Evolutionary conservation across 2,329 filamentous ascomycete species (phyloP), one percentile per base, ranked within the genome.

Genomic region (Cytospora piceae): DNA sequence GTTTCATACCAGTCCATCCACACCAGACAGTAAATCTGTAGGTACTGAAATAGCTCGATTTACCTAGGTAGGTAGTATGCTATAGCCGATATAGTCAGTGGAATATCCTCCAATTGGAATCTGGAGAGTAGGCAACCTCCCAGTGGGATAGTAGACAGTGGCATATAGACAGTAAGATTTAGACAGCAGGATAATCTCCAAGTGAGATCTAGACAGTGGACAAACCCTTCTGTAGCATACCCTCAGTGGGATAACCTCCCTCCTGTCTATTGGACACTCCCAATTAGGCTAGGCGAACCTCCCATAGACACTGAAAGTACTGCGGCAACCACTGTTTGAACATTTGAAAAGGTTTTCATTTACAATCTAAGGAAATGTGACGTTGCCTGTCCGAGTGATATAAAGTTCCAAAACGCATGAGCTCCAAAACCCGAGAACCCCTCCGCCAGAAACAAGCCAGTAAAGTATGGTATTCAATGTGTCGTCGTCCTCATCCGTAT

Each of bases 331-430:
- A 9, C 0, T 11, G 53, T 32, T 32, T 61, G 22, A 67, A 65
- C 66, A 68, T 73, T 73, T 68, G 61, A 67, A 72, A 72, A 62
- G 58, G 66, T 75, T 74, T 74, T 69, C 72, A 72, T 76, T 78
- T 77, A 71, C 76, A 78, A 71, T 70, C 67, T 69, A 49, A 73
- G 67, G 66, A 71, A 73, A 72, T 69, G 61, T 31, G 55, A 66
- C 53, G 42, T 60, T 58, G 63, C 58, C 59, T 60, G 55, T 63
- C 59, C 34, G 59, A 58, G 66, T 62, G 51, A 64, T 66, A 59
- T 66, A 63, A 63, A 63, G 56, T 61, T 37, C 42, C 63, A 63
- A 74, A 73, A 72, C 49, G 67, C 70, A 65, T 69, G 58, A 61
- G 65, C 63, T 66, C 55, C 66, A 58, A 59, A 63, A 62, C 52